Evolutionary conservation across 2,329 filamentous ascomycete species (phyloP).

Genomic region (Paramyrothecium sp.): DNA sequence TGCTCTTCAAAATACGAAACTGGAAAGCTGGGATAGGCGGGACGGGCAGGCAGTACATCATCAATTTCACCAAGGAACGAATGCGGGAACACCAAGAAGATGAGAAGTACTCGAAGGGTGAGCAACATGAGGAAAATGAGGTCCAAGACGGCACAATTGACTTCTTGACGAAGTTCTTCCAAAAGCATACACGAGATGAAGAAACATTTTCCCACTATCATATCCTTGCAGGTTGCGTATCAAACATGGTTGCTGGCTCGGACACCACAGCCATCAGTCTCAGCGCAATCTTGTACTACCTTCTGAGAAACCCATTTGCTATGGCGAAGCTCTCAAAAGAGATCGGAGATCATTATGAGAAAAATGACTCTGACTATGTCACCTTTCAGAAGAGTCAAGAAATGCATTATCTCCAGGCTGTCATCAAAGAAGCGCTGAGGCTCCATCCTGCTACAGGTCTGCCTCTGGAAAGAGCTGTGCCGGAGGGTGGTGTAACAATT

Average conservation of each 20-base stretch:
- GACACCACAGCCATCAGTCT: slow-evolving; percentile 49
- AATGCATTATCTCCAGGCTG: slow-evolving; percentile 52
- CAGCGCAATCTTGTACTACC: slow-evolving; percentile 39
- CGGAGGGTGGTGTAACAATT: slow-evolving; percentile 41
- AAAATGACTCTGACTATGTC: slow-evolving; percentile 14
- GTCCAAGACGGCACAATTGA: neutral
- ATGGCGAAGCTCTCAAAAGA: slow-evolving; percentile 20
- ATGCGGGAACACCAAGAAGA: neutral
- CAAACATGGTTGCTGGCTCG: slow-evolving; percentile 36
- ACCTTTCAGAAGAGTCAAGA: slow-evolving; percentile 38
- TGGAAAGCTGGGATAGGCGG: slow-evolving; percentile 14
- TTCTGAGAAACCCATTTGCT: slow-evolving; percentile 29
- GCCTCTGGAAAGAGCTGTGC: slow-evolving; percentile 71
- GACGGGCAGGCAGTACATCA: slow-evolving; percentile 16
- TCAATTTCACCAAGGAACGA: slow-evolving; percentile 8
- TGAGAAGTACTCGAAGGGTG: neutral
- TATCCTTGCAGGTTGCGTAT: slow-evolving; percentile 19
- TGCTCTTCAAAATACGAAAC: slow-evolving; percentile 15
- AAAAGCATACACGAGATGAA: slow-evolving; percentile 37
- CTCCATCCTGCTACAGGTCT: slow-evolving; percentile 73
- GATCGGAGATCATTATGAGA: slow-evolving; percentile 8
- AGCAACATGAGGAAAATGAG: neutral
- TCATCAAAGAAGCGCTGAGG: slow-evolving; percentile 66
- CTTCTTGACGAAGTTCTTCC: slow-evolving; percentile 24
- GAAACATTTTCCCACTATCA: slow-evolving; percentile 37